Evolutionary conservation across 1,284 basidiomycete species (phyloP).

Genomic region (Pisolithus thermaeus): DNA sequence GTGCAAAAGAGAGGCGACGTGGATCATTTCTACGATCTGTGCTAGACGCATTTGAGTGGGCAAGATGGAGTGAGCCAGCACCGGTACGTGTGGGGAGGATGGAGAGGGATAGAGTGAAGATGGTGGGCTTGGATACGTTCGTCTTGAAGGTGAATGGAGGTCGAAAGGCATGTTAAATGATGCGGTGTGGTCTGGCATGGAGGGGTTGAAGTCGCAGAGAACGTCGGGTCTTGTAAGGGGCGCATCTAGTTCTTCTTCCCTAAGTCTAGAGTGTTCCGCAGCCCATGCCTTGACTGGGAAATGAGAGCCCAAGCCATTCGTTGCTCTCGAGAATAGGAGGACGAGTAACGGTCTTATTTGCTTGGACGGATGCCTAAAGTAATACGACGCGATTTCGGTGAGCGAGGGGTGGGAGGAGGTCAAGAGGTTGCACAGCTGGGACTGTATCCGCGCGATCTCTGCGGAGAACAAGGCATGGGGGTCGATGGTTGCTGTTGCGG

Average conservation of each 20-base stretch:
- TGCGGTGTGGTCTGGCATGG: slow-evolving; percentile 63
- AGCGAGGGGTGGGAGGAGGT: slow-evolving; percentile 88
- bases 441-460: slow-evolving; percentile 73
- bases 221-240: slow-evolving; percentile 70
- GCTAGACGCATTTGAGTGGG: slow-evolving; percentile 91
- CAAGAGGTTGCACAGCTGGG: slow-evolving; percentile 74
- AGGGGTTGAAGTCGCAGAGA: slow-evolving; percentile 82
- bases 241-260: slow-evolving; percentile 53
- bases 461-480: slow-evolving; percentile 66
- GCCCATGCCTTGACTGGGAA: slow-evolving; percentile 45
- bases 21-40: slow-evolving; percentile 98
- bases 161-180: slow-evolving; percentile 47
- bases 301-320: slow-evolving; percentile 68
- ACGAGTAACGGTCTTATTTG: slow-evolving; percentile 90
- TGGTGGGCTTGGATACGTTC: slow-evolving; percentile 32
- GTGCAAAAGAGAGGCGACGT: slow-evolving; percentile 93
- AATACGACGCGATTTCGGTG: slow-evolving; percentile 87
- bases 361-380: slow-evolving; percentile 86
- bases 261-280: slow-evolving; percentile 37
- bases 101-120: slow-evolving; percentile 31
- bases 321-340: slow-evolving; percentile 86
- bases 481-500: slow-evolving; percentile 34
- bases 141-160: slow-evolving; percentile 35
- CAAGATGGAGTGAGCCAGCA: slow-evolving; percentile 40
- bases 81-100: slow-evolving; percentile 18